Conservation (phyloP, 2,329 filamentous ascomycete genomes). For the Ilyonectria destructans region DNA sequence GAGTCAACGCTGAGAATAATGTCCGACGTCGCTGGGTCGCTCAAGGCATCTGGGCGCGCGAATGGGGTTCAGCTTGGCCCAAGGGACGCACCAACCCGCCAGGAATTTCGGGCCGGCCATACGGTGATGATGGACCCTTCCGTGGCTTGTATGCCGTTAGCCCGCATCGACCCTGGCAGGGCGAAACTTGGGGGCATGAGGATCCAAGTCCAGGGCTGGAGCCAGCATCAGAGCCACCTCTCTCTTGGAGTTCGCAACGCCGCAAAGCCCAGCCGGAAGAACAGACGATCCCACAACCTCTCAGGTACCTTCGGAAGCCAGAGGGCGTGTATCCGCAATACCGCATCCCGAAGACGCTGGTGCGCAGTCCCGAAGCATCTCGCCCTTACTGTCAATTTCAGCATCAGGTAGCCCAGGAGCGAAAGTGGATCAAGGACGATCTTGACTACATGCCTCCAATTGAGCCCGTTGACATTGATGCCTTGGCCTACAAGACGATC, state of each 20-base stretch:
- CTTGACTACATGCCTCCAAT: background rate
- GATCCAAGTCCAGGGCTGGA: background rate
- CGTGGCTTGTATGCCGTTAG: background rate
- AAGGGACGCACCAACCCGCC: background rate
- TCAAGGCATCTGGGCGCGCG: constrained; percentile 32
- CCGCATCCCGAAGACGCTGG: constrained; percentile 12
- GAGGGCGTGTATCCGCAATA: background rate
- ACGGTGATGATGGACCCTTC: background rate
- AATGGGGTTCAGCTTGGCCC: constrained; percentile 23
- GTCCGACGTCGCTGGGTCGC: constrained; percentile 32
- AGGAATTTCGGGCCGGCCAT: no score
- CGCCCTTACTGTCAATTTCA: constrained; percentile 38
- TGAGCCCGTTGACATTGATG: constrained; percentile 14
- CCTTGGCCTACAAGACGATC: constrained; percentile 27
- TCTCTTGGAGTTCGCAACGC: no score
- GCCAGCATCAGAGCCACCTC: no score
- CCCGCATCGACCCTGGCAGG: background rate
- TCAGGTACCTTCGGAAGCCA: background rate
- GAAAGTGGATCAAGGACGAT: constrained; percentile 33
- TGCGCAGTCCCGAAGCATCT: constrained; percentile 32
- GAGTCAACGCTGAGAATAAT: constrained; percentile 28
- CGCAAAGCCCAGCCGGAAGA: background rate
- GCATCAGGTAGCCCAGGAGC: constrained; percentile 34
- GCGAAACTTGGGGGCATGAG: constrained; percentile 19
- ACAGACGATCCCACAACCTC: background rate